Conservation (phyloP, 495 filamentous ascomycete genomes). For the Immersiella caudata region DNA sequence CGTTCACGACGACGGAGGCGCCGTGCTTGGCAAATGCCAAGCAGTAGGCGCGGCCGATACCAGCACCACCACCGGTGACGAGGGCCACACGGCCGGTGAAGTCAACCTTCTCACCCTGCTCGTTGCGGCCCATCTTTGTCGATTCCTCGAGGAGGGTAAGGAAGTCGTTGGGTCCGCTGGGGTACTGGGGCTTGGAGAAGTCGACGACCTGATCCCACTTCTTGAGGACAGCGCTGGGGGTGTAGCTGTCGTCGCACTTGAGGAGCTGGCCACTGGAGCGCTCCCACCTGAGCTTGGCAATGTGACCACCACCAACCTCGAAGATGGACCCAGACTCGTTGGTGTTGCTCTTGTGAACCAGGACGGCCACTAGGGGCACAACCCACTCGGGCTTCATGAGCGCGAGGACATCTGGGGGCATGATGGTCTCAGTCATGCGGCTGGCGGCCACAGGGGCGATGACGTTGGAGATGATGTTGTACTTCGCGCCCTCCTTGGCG, state of each 20-base stretch:
- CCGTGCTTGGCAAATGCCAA: conserved; percentile 89
- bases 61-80: conserved; percentile 90
- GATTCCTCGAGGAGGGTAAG: conserved; percentile 85
- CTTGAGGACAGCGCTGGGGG: conserved; percentile 81
- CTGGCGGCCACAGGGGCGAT: conserved; percentile 96
- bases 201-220: conserved; percentile 88
- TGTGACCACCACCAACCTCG: conserved; percentile 90
- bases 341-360: conserved; percentile 87
- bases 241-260: conserved; percentile 86
- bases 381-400: conserved; percentile 95
- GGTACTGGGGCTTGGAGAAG: conserved; percentile 84
- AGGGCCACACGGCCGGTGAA: conserved; percentile 91
- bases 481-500: conserved; percentile 96
- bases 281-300: conserved; percentile 96
- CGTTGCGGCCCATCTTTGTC: conserved; percentile 72
- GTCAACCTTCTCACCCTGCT: conserved; percentile 74
- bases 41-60: conserved; percentile 91
- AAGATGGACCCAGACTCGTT: conserved; percentile 86
- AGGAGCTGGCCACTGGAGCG: conserved; percentile 87
- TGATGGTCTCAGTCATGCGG: conserved; percentile 96
- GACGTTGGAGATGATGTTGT: conserved; percentile 95
- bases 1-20: conserved; percentile 92
- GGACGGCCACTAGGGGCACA: conserved; percentile 86
- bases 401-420: conserved; percentile 91
- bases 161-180: conserved; percentile 87